Percentiles rank a stretch among this genome's conserved stretches.
phyloP scores from a whole-genome alignment of 169 alveolate species.

The Fabrea salina region DNA sequence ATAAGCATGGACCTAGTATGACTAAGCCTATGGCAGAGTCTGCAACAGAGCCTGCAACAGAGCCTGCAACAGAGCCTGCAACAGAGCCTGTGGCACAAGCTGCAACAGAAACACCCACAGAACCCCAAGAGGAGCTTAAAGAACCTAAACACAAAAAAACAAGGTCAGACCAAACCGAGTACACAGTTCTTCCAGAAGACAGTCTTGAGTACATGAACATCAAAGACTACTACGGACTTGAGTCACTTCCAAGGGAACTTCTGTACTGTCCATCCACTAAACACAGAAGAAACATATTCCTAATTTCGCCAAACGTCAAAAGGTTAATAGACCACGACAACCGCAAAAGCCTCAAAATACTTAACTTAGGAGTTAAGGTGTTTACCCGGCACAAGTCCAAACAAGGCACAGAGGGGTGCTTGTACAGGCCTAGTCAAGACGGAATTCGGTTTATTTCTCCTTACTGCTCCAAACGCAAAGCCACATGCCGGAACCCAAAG shows the following conservation, averaged over 20 bases:
- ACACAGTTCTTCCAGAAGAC: background rate
- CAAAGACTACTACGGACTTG: background rate
- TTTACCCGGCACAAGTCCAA: background rate
- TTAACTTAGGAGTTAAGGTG: background rate
- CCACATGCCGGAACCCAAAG: background rate
- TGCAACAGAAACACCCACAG: no score
- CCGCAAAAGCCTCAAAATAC: background rate
- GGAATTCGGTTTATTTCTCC: background rate
- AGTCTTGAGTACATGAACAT: background rate
- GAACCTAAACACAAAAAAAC: no score
- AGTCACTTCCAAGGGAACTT: background rate
- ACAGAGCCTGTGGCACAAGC: no score
- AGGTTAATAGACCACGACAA: background rate
- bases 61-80: no score
- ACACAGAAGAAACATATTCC: background rate
- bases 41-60: no score
- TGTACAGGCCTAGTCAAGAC: constrained; percentile 2
- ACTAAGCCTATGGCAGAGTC: no score
- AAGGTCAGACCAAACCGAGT: no score
- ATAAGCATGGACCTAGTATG: no score
- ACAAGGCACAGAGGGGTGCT: background rate
- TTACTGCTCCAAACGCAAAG: background rate
- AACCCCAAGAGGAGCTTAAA: no score
- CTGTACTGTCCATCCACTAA: background rate
- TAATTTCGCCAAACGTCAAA: background rate